Conservation (phyloP, 78 protist genomes). For the Tieghemostelium lacteum region DNA sequence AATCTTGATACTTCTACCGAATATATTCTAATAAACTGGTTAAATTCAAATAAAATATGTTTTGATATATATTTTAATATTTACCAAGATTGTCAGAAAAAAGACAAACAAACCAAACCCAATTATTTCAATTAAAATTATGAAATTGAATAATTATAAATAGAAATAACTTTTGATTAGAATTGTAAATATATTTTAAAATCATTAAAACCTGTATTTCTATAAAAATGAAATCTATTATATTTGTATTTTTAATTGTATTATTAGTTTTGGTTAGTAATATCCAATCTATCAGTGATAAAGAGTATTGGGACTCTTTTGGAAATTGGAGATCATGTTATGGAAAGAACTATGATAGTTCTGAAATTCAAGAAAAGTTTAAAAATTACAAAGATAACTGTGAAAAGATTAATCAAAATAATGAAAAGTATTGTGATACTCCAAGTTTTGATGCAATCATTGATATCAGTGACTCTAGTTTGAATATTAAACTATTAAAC, state of each 20-base stretch:
- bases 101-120: not conserved
- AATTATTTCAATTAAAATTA: too few relatives aligned
- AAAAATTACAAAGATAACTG: slow-evolving; percentile 14
- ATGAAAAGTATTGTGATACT: not conserved
- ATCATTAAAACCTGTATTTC: too few relatives aligned
- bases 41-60: not conserved
- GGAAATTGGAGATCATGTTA: not conserved
- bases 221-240: not conserved
- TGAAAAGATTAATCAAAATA: not conserved
- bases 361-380: slow-evolving; percentile 1
- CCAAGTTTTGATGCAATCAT: not conserved
- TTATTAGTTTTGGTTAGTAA: not conserved
- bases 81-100: not conserved
- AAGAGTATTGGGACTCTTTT: not conserved
- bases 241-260: not conserved
- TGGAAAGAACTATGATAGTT: not conserved
- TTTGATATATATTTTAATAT: too few relatives aligned
- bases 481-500: not conserved
- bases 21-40: too few relatives aligned
- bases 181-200: too few relatives aligned
- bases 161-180: not conserved
- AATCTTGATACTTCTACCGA: too few relatives aligned
- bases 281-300: not conserved
- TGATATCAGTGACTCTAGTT: not conserved
- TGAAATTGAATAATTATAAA: not conserved